Evolutionary conservation across 768 basidiomycete species (phyloP).

Genomic region (Tricholoma furcatifolium): DNA sequence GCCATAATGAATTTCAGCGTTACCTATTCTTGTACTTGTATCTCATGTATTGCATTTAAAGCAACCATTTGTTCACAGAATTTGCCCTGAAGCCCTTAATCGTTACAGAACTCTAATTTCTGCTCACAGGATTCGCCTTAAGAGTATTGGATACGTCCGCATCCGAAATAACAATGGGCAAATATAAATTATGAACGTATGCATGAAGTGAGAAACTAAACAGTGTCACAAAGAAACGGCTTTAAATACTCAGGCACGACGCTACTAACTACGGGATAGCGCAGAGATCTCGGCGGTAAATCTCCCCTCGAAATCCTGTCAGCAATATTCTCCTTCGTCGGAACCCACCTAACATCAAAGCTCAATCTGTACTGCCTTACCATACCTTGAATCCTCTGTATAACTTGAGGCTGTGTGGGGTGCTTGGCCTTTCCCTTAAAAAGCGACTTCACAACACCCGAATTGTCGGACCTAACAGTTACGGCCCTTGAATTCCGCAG

Average conservation of each 20-base stretch:
- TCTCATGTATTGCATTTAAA: not conserved
- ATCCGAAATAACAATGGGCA: too few species aligned
- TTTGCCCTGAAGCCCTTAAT: too few species aligned
- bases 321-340: slow-evolving; percentile 9
- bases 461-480: slow-evolving; percentile 38
- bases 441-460: slow-evolving; percentile 36
- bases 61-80: too few species aligned
- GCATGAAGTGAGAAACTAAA: too few species aligned
- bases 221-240: slow-evolving; percentile 1
- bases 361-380: not conserved
- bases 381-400: slow-evolving; percentile 14
- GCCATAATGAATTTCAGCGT: too few species aligned
- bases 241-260: slow-evolving; percentile 9
- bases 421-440: slow-evolving; percentile 21
- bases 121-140: too few species aligned
- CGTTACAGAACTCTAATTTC: too few species aligned
- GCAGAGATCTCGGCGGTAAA: slow-evolving; percentile 8
- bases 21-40: not conserved
- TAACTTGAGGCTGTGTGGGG: slow-evolving; percentile 24
- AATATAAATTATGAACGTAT: too few species aligned
- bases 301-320: slow-evolving; percentile 16
- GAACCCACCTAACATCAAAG: slow-evolving; percentile 3
- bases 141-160: too few species aligned
- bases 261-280: slow-evolving; percentile 6
- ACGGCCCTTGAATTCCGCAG: slow-evolving; percentile 20